These are phyloP conservation scores for Echinosophora koreensis DNA, from an alignment of 306 rosid species.

Conservation along the genomic window DNA sequence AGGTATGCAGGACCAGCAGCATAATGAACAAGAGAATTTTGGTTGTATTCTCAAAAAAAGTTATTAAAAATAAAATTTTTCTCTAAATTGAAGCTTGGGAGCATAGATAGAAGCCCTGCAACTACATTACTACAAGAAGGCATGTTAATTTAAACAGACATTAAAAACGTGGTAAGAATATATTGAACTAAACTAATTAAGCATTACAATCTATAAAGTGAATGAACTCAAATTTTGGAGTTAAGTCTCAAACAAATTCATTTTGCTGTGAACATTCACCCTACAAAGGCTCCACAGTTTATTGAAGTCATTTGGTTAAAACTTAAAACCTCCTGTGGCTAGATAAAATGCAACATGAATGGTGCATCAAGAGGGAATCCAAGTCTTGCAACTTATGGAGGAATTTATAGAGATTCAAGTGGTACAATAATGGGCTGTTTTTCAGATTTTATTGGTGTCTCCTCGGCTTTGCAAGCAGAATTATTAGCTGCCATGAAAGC, in stretches of 20 bases:
- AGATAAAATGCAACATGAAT: no score
- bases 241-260: slow-evolving; percentile 2
- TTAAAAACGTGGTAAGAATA: background rate
- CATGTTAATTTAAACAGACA: slow-evolving; percentile 28
- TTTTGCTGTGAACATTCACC: no score
- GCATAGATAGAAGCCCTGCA: slow-evolving; percentile 50
- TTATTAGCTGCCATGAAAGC: no score
- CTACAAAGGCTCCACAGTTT: no score
- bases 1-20: background rate
- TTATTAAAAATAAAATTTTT: background rate
- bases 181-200: slow-evolving; percentile 4
- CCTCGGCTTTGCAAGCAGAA: no score
- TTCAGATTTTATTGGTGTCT: no score
- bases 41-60: slow-evolving; percentile 31
- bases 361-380: no score
- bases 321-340: no score
- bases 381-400: no score
- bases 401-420: no score
- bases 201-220: background rate
- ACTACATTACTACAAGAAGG: slow-evolving; percentile 40
- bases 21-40: slow-evolving; percentile 28
- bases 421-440: no score
- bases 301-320: no score
- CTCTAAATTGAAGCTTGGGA: slow-evolving; percentile 38
- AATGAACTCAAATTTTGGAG: slow-evolving; percentile 12